Evolutionary conservation across 2,329 filamentous ascomycete species (phyloP), one percentile per base, ranked within the genome.

Genomic region (Verticillium nubilum): DNA sequence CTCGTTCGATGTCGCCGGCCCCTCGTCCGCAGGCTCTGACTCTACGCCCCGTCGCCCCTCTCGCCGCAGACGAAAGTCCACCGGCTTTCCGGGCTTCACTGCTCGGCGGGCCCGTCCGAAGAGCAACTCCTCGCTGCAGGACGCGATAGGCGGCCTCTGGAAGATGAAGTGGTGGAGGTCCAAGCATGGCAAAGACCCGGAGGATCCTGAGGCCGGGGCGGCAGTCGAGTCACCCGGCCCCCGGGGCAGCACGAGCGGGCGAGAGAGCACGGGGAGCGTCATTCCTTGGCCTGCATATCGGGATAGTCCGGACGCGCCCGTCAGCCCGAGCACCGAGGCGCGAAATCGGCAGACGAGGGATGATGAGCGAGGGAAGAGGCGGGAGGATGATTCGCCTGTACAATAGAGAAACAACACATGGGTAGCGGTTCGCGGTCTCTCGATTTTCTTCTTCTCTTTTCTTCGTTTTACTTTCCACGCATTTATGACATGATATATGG

Each of bases 1-100:
- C 56, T 59, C 10, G 15, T 42, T 58, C 37, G 67, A 64, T 29
- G 58, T 60, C 54, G 66, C 59, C 19, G 60, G 62, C 9, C 42
- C 60, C 13, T 52, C 56, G 12, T 57, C 56, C 10, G 26, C 56
- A 7, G 60, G 58, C 56, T 52, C 61, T 29, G 61, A 66, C 3
- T 62, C 65, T 5, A 59, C 59, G 15, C 58, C 63, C 25, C 58
- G 63, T 10, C 55, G 58, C 37, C 66, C 68, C 52, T 69, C 66
- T 63, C 70, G 62, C 67, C 76, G 80, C 15, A 73, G 80, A 29
- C 74, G 85, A 64, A 84, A 80, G 65, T 86, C 84, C 17, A 86
- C 83, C 0, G 85, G 85, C 0, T 87, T 88, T 62, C 84, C 83
- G 0, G 83, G 85, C 0, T 85, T 87, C 59, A 82, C 79, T 5